A percentile compares a stretch with the other conserved stretches of the same genome.
Evolutionary conservation across 2,329 filamentous ascomycete genomes (phyloP).

Genomic region (Pseudocercospora crystallina): DNA sequence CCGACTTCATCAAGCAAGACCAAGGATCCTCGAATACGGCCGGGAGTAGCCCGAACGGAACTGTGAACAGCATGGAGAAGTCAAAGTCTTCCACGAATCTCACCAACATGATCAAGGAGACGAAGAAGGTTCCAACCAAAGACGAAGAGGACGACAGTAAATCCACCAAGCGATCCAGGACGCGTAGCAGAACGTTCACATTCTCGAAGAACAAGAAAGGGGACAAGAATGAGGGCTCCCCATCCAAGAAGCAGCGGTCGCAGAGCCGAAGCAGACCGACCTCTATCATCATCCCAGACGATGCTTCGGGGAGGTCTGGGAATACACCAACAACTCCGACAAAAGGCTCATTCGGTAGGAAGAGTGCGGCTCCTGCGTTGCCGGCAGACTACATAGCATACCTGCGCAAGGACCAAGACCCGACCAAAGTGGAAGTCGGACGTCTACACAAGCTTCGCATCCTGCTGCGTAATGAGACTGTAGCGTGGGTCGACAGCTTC

Average conservation of each 20-base stretch:
- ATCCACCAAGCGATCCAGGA: conserved; percentile 47
- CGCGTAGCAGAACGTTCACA: conserved; percentile 75
- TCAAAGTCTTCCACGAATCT: conserved; percentile 32
- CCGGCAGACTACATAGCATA: conserved; percentile 86
- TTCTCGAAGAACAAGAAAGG: conserved; percentile 64
- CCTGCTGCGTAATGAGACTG: conserved; percentile 88
- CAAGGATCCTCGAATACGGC: conserved; percentile 55
- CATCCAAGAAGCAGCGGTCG: conserved; percentile 65
- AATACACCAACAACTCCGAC: conserved; percentile 26
- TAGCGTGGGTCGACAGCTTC: conserved; percentile 92
- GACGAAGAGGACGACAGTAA: conserved; percentile 31
- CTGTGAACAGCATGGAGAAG: conserved; percentile 47
- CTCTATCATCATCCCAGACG: conserved; percentile 63
- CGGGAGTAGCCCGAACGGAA: conserved; percentile 56
- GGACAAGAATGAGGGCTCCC: conserved; percentile 47
- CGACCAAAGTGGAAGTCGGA: conserved; percentile 84
- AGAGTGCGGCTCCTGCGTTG: conserved; percentile 52
- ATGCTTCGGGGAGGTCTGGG: conserved; percentile 15
- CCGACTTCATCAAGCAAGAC: conserved; percentile 90
- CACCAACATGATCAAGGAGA: conserved; percentile 32
- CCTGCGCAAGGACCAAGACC: conserved; percentile 75
- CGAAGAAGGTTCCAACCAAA: conserved; percentile 14
- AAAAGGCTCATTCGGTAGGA: conserved; percentile 28
- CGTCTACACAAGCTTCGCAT: conserved; percentile 91
- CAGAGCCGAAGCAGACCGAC: conserved; percentile 59